Evolutionary conservation across 495 filamentous ascomycete species (phyloP).

Genomic region (Tuber umbilicatum): DNA sequence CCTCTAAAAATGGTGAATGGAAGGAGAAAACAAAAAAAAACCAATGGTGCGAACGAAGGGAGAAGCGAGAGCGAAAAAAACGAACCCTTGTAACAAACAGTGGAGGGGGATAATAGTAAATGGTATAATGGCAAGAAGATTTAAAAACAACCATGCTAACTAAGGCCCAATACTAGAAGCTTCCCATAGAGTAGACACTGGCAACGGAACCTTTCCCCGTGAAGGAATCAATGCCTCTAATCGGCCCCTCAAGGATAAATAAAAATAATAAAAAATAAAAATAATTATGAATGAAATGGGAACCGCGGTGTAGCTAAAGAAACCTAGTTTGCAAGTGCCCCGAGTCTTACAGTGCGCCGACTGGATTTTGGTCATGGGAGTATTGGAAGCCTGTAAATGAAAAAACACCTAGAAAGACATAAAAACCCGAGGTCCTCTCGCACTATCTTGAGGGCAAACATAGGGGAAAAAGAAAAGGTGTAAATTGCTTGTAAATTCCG

Average conservation of each 20-base stretch:
- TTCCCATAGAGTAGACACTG: neutral
- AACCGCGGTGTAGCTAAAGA: neutral
- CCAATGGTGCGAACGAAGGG: neutral
- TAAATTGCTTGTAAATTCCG: neutral
- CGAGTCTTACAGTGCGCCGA: neutral
- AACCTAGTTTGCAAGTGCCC: neutral
- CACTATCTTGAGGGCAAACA: neutral
- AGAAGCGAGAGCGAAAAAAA: neutral
- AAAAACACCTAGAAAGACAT: neutral
- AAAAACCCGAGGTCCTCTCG: neutral
- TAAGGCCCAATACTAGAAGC: neutral
- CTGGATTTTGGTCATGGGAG: neutral
- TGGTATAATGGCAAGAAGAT: neutral
- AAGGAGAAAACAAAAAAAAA: neutral
- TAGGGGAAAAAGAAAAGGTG: constrained; percentile 5
- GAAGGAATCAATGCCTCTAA: neutral
- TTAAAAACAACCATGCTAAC: neutral
- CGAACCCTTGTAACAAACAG: neutral
- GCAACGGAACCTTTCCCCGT: neutral
- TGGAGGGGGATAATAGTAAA: neutral
- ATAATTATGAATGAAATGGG: neutral
- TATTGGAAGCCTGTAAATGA: neutral
- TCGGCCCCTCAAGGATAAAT: neutral
- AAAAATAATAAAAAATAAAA: neutral
- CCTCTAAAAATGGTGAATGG: neutral